Base-by-base conservation (phyloP, 148 eudicot species). In the Salicornia ramosissima region DNA sequence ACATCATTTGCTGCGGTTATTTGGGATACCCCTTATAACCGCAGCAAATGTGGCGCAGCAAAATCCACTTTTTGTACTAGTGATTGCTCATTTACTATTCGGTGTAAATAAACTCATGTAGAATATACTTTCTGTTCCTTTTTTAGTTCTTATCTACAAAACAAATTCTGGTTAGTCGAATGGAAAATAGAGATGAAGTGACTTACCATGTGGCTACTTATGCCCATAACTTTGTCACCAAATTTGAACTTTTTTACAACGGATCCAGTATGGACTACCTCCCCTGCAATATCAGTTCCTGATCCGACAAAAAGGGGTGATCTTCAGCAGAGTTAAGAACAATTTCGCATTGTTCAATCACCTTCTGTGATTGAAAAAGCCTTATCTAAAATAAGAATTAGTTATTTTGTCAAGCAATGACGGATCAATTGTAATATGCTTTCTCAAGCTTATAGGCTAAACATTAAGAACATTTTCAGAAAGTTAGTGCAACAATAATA, bases 201-300 rank as follows among this genome's bases (percentile, higher is more conserved):
- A 82, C 85, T 82, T 83, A 85, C 96, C 54, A 51, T 0, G 68
- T 39, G 49, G 65, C 62, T 57, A 58, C 84, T 78, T 5, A 79
- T n/a, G 25, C 90, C 83, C 30, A 89, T 83, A 52, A 92, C 91
- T 80, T 89, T 87, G 79, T 87, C 93, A 53, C 96, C 93, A 25
- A 76, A 68, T 72, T 92, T 85, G 53, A 86, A 83, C 30, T 83
- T 85, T 19, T 57, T 73, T 28, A 87, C 90, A 64, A 54, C 79
- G 71, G 86, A 65, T 71, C 97, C 97, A 82, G 79, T 70, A 72
- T 86, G 82, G 25, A 83, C 82, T 24, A 92, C 86, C 71, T 87
- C 96, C 78, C 97, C 97, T 19, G 96, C 96, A 56, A 89, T 69
- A 77, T 89, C 96, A 79, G 77, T 74, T n/a, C 74, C 96, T 89